Percentiles rank a stretch among this genome's conserved stretches.
Evolutionary conservation across 768 basidiomycete species (phyloP).

Genomic region (Pleurotus ostreatus): DNA sequence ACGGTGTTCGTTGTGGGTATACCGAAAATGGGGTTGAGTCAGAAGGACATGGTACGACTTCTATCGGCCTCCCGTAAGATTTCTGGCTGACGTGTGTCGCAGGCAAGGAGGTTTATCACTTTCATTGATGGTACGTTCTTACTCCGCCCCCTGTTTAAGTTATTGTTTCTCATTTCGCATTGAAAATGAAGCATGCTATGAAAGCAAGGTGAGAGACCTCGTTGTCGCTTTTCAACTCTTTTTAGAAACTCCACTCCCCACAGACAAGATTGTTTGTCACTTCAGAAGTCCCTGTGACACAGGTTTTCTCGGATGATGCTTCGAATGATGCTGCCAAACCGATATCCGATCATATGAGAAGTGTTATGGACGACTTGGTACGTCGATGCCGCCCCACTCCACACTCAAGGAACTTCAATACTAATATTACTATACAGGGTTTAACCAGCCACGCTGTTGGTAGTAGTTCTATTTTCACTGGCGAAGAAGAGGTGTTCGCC

Average conservation of each 20-base stretch:
- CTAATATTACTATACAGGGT: conserved; percentile 44
- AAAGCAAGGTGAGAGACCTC: conserved; percentile 60
- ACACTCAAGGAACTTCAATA: background rate
- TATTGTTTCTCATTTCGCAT: background rate
- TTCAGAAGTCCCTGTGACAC: conserved; percentile 87
- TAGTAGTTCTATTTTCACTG: conserved; percentile 85
- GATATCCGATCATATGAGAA: conserved; percentile 83
- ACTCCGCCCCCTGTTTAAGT: background rate
- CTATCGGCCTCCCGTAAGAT: background rate
- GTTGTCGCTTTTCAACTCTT: background rate
- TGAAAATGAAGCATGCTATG: conserved; percentile 69
- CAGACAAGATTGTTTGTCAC: conserved; percentile 89
- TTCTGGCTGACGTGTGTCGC: background rate
- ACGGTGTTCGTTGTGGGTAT: conserved; percentile 88
- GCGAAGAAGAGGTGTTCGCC: conserved; percentile 96
- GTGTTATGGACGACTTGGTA: conserved; percentile 95
- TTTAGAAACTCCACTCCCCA: background rate
- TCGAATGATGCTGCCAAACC: conserved; percentile 29
- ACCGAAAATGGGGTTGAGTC: conserved; percentile 80
- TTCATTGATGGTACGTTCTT: conserved; percentile 80
- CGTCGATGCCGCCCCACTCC: conserved; percentile 14
- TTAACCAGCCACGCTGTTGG: conserved; percentile 74
- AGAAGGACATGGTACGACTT: conserved; percentile 75
- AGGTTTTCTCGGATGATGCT: conserved; percentile 81
- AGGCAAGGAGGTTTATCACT: conserved; percentile 95